phyloP scores from a whole-genome alignment of 176 grass and related monocot genomes.

The Poa annua region DNA sequence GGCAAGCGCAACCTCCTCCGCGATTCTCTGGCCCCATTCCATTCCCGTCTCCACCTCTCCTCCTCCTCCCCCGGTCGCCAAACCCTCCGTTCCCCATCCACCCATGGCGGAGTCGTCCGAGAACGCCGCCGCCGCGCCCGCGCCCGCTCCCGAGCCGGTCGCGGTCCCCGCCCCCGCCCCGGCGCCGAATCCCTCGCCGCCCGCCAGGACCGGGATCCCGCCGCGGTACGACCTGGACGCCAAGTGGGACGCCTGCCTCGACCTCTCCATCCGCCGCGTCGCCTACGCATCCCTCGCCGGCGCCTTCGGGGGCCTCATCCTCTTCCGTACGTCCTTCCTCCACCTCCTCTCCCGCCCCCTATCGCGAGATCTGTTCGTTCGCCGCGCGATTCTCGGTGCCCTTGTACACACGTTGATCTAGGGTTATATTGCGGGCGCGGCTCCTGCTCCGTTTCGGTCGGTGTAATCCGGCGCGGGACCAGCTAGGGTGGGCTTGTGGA shows the following conservation, averaged over 20 bases:
- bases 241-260: slow-evolving; percentile 92
- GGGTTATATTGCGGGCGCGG: slow-evolving; percentile 17
- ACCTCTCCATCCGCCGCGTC: slow-evolving; percentile 88
- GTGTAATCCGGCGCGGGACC: no score
- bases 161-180: background rate
- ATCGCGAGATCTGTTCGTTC: slow-evolving; percentile 28
- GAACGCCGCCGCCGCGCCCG: slow-evolving; percentile 50
- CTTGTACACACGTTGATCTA: background rate
- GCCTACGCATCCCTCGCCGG: slow-evolving; percentile 82
- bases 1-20: no score
- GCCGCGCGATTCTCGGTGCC: background rate
- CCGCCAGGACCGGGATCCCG: slow-evolving; percentile 39
- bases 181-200: background rate
- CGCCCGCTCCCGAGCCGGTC: background rate
- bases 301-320: slow-evolving; percentile 77
- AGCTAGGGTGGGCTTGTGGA: no score
- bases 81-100: background rate
- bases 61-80: slow-evolving; percentile 18
- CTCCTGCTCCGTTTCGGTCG: no score
- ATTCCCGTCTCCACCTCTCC: slow-evolving; percentile 17
- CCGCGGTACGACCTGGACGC: slow-evolving; percentile 80
- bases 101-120: slow-evolving; percentile 72
- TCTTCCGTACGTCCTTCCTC: slow-evolving; percentile 60
- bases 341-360: no score
- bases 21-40: background rate